Conservation (phyloP, 108 stramenopile species). For the Cyclotella cryptica region DNA sequence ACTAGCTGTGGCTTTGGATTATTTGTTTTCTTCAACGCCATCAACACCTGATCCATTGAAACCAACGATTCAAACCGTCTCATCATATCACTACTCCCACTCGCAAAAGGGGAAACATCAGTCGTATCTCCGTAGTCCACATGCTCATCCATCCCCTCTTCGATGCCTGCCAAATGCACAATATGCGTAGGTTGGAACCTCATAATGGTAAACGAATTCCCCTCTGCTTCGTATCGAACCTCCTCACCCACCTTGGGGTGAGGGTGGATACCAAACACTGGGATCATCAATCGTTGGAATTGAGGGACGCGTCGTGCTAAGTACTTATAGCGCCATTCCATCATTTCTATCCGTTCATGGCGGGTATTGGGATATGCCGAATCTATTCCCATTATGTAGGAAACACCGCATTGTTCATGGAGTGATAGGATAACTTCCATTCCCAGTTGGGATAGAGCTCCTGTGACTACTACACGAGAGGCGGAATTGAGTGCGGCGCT, state of each 20-base stretch:
- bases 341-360: conserved; percentile 47
- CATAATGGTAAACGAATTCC: conserved; percentile 35
- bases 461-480: conserved; percentile 63
- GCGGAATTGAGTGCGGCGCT: conserved; percentile 9
- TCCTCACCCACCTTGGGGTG: conserved; percentile 46
- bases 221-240: conserved; percentile 21
- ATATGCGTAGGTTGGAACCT: conserved; percentile 62
- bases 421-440: conserved; percentile 63
- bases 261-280: conserved; percentile 52
- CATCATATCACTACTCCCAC: conserved; percentile 48
- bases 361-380: conserved; percentile 56
- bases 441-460: conserved; percentile 66
- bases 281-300: conserved; percentile 41
- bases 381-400: conserved; percentile 61
- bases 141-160: conserved; percentile 44
- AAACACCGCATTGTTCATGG: conserved; percentile 58
- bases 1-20: conserved; percentile 36
- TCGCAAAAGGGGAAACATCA: conserved; percentile 38
- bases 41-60: conserved; percentile 53
- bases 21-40: conserved; percentile 22
- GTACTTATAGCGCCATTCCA: conserved; percentile 44
- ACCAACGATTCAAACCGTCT: conserved; percentile 55
- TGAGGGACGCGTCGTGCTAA: conserved; percentile 38
- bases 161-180: conserved; percentile 53
- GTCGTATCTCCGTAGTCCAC: conserved; percentile 49